Percentiles rank a stretch among this genome's conserved stretches.
Evolutionary conservation across 495 filamentous ascomycete species (phyloP).

Genomic region (Acidomyces sp.): DNA sequence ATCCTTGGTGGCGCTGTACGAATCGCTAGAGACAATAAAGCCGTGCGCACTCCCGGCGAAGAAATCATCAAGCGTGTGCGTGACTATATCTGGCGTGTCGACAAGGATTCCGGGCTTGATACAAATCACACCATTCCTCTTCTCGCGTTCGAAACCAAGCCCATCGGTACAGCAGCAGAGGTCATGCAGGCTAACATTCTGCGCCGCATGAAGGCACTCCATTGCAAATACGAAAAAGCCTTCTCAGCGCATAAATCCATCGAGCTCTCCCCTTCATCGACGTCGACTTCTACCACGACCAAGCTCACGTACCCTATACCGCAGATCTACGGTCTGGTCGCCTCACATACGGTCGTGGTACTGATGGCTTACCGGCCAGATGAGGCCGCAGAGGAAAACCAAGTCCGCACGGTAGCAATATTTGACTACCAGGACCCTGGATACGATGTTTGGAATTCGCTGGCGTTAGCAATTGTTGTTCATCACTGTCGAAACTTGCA

Average conservation of each 20-base stretch:
- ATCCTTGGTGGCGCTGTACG: constrained; percentile 24
- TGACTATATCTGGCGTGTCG: constrained; percentile 25
- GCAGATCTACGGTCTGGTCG: constrained; percentile 26
- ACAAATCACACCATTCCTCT: constrained; percentile 19
- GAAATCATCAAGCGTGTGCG: constrained; percentile 7
- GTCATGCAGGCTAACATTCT: constrained; percentile 11
- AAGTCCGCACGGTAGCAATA: constrained; percentile 21
- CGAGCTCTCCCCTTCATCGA: constrained; percentile 5
- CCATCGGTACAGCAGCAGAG: constrained; percentile 9
- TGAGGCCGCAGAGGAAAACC: constrained; percentile 2
- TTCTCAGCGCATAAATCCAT: constrained; percentile 18
- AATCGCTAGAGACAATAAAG: constrained; percentile 15
- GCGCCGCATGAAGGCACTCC: constrained; percentile 18
- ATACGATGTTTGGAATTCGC: constrained; percentile 30
- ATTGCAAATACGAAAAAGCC: constrained; percentile 15
- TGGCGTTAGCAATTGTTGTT: constrained; percentile 28
- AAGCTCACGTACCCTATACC: constrained; percentile 19
- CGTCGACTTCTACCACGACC: background rate
- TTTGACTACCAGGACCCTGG: constrained; percentile 24
- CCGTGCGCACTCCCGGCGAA: constrained; percentile 2
- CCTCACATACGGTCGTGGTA: constrained; percentile 24
- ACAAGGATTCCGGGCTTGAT: constrained; percentile 21
- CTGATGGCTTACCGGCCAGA: constrained; percentile 23
- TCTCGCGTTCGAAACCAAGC: constrained; percentile 17
- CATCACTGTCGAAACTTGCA: constrained; percentile 24